phyloP scores from a whole-genome alignment of 768 basidiomycete genomes.

The Suillus occidentalis region DNA sequence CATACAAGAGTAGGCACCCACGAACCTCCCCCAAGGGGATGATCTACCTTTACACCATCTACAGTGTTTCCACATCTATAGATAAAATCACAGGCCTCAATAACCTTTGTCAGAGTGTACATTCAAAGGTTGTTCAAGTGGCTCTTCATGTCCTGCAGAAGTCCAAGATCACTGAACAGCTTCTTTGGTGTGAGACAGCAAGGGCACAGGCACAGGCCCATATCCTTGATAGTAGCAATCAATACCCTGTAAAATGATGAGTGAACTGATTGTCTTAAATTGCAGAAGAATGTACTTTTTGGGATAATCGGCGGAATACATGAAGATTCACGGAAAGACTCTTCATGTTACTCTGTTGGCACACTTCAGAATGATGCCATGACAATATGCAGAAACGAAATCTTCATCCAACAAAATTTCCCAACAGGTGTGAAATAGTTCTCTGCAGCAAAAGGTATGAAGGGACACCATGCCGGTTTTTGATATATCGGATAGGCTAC shows the following conservation, averaged over 20 bases:
- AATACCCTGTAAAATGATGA: no score
- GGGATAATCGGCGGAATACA: constrained; percentile 20
- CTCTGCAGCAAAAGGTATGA: constrained; percentile 16
- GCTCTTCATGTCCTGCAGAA: no score
- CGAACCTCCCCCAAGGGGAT: no score
- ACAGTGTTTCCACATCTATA: not conserved
- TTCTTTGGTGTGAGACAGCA: no score
- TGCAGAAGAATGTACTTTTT: constrained; percentile 27
- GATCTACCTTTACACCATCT: not conserved
- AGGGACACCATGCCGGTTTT: constrained; percentile 1
- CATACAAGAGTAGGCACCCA: no score
- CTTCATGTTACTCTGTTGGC: constrained; percentile 12
- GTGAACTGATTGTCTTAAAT: no score
- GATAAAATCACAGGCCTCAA: not conserved
- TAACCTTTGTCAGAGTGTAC: no score
- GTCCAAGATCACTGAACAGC: no score
- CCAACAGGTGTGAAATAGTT: constrained; percentile 18
- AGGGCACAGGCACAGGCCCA: no score
- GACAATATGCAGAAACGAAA: constrained; percentile 14
- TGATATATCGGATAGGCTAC: not conserved
- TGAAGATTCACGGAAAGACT: constrained; percentile 19
- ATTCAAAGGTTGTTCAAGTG: no score
- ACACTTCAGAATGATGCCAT: constrained; percentile 19
- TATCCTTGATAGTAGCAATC: no score
- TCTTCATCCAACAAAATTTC: constrained; percentile 11